phyloP scores from a whole-genome alignment of 208 protist genomes.

The Balamuthia mandrillaris region DNA sequence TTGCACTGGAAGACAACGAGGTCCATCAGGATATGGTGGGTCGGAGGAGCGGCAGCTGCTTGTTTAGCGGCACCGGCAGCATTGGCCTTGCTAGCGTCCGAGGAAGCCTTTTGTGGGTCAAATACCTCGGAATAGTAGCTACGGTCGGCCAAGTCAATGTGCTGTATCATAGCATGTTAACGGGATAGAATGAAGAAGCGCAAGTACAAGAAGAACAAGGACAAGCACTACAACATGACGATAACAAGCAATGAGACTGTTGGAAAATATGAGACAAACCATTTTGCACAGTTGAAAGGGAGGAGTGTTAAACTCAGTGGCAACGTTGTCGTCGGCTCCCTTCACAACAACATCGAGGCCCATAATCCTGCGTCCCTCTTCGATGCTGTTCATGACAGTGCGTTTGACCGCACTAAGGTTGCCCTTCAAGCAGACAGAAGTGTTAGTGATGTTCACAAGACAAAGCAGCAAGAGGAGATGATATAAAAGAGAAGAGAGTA shows the following conservation, averaged over 20 bases:
- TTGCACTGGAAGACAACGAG: constrained; percentile 21
- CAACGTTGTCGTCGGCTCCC: constrained; percentile 26
- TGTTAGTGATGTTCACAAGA: too few species aligned
- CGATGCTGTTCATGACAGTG: constrained; percentile 45
- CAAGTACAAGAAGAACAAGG: too few species aligned
- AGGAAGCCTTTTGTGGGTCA: not conserved
- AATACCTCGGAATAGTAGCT: not conserved
- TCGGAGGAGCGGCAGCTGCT: not conserved
- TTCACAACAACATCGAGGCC: constrained; percentile 47
- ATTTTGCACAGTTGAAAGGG: constrained; percentile 46
- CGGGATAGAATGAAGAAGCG: too few species aligned
- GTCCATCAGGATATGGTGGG: constrained; percentile 9
- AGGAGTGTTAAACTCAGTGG: constrained; percentile 40
- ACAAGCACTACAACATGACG: not conserved
- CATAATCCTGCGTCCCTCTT: constrained; percentile 47
- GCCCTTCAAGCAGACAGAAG: too few species aligned
- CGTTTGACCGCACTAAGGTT: constrained; percentile 40
- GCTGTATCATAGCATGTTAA: too few species aligned
- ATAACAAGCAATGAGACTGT: too few species aligned
- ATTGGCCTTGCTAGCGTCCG: not conserved
- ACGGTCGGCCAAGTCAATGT: not conserved
- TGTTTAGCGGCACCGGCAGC: not conserved
- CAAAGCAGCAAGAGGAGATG: not conserved
- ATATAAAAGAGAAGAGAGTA: not conserved
- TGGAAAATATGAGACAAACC: not conserved